phyloP scores from a whole-genome alignment of 1,284 basidiomycete genomes.

The Porogramme epimiltina region DNA sequence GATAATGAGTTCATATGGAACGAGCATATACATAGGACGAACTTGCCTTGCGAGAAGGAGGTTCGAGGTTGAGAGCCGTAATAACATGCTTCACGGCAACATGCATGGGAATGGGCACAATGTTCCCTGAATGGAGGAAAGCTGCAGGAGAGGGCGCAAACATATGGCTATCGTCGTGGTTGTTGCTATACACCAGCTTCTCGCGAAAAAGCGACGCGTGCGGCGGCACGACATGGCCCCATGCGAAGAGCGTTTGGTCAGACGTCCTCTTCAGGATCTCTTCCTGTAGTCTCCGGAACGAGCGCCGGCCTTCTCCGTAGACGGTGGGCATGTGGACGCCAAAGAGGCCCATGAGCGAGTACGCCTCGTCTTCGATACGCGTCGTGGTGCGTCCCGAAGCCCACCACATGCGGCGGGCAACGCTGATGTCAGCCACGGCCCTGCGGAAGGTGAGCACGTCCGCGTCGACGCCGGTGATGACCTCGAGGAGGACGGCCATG shows the following conservation, averaged over 20 bases:
- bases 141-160: slow-evolving; percentile 19
- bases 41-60: background rate
- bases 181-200: slow-evolving; percentile 7
- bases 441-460: slow-evolving; percentile 20
- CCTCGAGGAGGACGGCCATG: slow-evolving; percentile 15
- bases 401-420: slow-evolving; percentile 21
- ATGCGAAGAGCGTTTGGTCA: slow-evolving; percentile 20
- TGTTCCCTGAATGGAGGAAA: slow-evolving; percentile 9
- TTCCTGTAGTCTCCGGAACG: slow-evolving; percentile 18
- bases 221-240: slow-evolving; percentile 16
- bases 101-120: slow-evolving; percentile 8
- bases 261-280: slow-evolving; percentile 19
- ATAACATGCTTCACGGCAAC: slow-evolving; percentile 9
- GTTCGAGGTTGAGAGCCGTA: slow-evolving; percentile 8
- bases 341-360: slow-evolving; percentile 21
- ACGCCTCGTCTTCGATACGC: slow-evolving; percentile 18
- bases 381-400: slow-evolving; percentile 16
- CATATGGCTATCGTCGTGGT: slow-evolving; percentile 17
- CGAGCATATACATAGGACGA: background rate
- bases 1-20: too few species aligned
- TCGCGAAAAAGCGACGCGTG: slow-evolving; percentile 12
- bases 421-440: slow-evolving; percentile 15
- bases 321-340: slow-evolving; percentile 20
- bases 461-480: slow-evolving; percentile 18
- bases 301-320: slow-evolving; percentile 17